A percentile compares a stretch with the other conserved stretches of the same genome.
phyloP scores from a whole-genome alignment of 2,329 filamentous ascomycete species.

The Pochonia chlamydosporia region DNA sequence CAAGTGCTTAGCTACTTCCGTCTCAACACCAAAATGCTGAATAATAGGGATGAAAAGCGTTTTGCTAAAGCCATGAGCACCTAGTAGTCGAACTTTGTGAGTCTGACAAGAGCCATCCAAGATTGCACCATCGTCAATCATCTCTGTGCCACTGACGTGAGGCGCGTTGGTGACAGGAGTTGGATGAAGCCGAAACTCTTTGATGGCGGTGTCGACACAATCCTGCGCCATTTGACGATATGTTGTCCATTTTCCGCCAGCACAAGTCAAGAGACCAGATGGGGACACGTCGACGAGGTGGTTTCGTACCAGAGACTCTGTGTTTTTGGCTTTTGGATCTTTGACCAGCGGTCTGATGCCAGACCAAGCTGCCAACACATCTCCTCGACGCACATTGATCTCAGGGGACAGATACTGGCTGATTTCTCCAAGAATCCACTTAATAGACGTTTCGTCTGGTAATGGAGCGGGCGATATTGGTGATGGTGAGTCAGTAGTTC shows the following conservation, averaged over 20 bases:
- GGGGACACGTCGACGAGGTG: constrained; percentile 76
- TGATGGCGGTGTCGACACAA: constrained; percentile 74
- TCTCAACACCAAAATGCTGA: constrained; percentile 88
- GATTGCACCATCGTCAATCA: constrained; percentile 63
- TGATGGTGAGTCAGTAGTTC: constrained; percentile 77
- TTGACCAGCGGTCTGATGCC: constrained; percentile 82
- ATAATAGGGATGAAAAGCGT: constrained; percentile 91
- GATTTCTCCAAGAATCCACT: constrained; percentile 83
- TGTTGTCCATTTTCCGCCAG: constrained; percentile 89
- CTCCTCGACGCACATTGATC: constrained; percentile 76
- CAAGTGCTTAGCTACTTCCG: constrained; percentile 85
- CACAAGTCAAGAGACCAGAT: constrained; percentile 76
- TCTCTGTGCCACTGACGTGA: constrained; percentile 63
- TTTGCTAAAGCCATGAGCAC: constrained; percentile 82
- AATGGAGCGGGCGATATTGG: constrained; percentile 67
- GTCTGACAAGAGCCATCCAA: constrained; percentile 69
- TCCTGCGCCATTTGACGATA: constrained; percentile 93
- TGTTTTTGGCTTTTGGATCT: constrained; percentile 79
- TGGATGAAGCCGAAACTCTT: constrained; percentile 58
- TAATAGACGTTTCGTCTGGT: constrained; percentile 76
- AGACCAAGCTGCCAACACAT: constrained; percentile 87
- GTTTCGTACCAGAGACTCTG: constrained; percentile 81
- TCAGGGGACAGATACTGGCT: constrained; percentile 76
- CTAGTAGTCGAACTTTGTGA: constrained; percentile 73
- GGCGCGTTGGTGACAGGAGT: constrained; percentile 53